Conservation (phyloP, 768 basidiomycete species). For the Rhodotorula diobovata region DNA sequence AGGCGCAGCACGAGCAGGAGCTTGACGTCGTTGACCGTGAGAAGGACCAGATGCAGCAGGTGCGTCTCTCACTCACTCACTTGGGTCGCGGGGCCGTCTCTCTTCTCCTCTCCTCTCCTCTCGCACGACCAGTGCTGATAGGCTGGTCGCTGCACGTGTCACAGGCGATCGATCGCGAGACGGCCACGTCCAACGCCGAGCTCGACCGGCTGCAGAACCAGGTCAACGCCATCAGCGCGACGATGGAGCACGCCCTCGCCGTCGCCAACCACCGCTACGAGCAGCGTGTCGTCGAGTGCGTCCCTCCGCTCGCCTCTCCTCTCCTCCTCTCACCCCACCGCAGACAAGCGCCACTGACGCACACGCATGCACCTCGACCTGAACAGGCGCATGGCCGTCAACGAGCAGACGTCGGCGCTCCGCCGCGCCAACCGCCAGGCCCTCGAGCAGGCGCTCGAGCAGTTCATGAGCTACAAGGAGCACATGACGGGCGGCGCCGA, state of each 20-base stretch:
- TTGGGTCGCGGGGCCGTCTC: not conserved
- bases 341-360: too few relatives aligned
- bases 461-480: conserved; percentile 38
- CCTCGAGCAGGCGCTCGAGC: conserved; percentile 33
- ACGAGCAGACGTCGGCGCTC: conserved; percentile 29
- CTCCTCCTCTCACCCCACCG: not conserved
- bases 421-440: conserved; percentile 36
- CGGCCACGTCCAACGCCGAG: conserved; percentile 31
- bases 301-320: not conserved
- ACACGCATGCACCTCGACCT: conserved; percentile 13
- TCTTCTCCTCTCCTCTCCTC: not conserved
- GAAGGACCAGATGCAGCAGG: conserved; percentile 75
- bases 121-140: too few relatives aligned
- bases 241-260: conserved; percentile 32
- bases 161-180: conserved; percentile 39
- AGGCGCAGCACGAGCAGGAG: conserved; percentile 67
- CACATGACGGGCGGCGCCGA: conserved; percentile 23
- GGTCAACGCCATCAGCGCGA: conserved; percentile 26
- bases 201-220: conserved; percentile 36
- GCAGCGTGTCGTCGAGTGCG: conserved; percentile 35
- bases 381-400: conserved; percentile 13
- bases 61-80: conserved; percentile 46
- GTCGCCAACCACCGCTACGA: conserved; percentile 39
- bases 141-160: too few relatives aligned
- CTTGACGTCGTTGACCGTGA: conserved; percentile 63